phyloP scores from a whole-genome alignment of 2,329 filamentous ascomycete species.

The Talaromyces sp. region DNA sequence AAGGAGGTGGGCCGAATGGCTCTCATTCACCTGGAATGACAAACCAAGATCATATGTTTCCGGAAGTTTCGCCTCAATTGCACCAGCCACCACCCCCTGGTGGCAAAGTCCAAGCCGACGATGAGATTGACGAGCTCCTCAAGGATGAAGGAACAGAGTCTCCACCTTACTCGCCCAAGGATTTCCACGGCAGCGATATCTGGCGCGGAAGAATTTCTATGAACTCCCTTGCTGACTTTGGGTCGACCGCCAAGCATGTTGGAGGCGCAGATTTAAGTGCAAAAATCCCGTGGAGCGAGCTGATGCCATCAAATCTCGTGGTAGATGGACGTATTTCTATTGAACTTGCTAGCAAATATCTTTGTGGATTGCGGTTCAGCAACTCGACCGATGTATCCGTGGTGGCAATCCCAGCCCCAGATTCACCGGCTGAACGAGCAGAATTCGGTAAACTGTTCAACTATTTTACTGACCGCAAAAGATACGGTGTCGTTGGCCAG shows the following conservation, averaged over 20 bases:
- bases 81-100: constrained; percentile 36
- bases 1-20: constrained; percentile 39
- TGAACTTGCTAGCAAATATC: constrained; percentile 79
- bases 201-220: constrained; percentile 75
- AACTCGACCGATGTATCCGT: constrained; percentile 78
- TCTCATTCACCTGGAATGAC: constrained; percentile 66
- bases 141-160: constrained; percentile 76
- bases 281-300: constrained; percentile 64
- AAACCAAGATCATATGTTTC: constrained; percentile 38
- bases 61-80: constrained; percentile 32
- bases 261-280: constrained; percentile 73
- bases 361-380: constrained; percentile 79
- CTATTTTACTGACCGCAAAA: constrained; percentile 75
- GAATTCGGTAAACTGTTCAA: constrained; percentile 74
- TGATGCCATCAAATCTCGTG: constrained; percentile 62
- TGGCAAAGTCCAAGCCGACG: constrained; percentile 57
- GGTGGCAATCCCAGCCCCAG: constrained; percentile 61
- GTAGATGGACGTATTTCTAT: constrained; percentile 69
- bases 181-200: constrained; percentile 65
- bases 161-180: constrained; percentile 75
- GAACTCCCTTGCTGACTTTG: constrained; percentile 69
- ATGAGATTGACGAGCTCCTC: constrained; percentile 84
- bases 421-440: constrained; percentile 50
- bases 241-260: constrained; percentile 72
- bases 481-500: constrained; percentile 83